Percentiles rank a stretch among this genome's conserved stretches.
Evolutionary conservation across 75 land plant species (phyloP).

Genomic region (Chamaecyparis obtusa): DNA sequence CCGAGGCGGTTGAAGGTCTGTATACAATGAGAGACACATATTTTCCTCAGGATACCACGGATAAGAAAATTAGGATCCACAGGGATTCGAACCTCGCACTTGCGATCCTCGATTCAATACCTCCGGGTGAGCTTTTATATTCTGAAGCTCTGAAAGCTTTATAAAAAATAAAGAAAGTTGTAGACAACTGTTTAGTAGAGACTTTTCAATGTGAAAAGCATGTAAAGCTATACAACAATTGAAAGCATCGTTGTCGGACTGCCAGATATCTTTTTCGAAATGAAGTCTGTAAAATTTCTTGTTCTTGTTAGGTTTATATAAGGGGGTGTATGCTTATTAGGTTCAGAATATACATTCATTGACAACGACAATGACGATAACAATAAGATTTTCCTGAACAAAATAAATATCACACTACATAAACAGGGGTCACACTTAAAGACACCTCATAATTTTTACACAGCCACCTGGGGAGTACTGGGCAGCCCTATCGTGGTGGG

Average conservation of each 20-base stretch:
- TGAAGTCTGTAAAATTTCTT: background rate
- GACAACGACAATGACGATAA: background rate
- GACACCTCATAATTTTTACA: no score
- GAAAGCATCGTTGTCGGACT: background rate
- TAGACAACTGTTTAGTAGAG: background rate
- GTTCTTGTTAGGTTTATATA: background rate
- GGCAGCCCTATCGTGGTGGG: no score
- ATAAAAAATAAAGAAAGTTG: background rate
- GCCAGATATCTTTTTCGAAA: background rate
- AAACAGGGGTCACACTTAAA: no score
- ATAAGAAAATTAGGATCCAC: conserved; percentile 52
- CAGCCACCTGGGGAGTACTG: no score
- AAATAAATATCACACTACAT: background rate
- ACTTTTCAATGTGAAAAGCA: background rate
- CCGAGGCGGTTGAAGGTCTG: conserved; percentile 44
- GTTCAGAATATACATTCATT: background rate
- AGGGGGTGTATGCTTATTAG: background rate
- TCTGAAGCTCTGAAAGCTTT: background rate
- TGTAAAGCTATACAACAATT: background rate
- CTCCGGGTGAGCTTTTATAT: conserved; percentile 41
- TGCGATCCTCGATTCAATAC: conserved; percentile 53
- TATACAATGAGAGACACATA: conserved; percentile 73
- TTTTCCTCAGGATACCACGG: conserved; percentile 66
- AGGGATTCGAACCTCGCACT: conserved; percentile 44
- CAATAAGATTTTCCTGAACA: background rate